Base-by-base conservation (phyloP, 768 basidiomycete genomes). In the Russula sp. region DNA sequence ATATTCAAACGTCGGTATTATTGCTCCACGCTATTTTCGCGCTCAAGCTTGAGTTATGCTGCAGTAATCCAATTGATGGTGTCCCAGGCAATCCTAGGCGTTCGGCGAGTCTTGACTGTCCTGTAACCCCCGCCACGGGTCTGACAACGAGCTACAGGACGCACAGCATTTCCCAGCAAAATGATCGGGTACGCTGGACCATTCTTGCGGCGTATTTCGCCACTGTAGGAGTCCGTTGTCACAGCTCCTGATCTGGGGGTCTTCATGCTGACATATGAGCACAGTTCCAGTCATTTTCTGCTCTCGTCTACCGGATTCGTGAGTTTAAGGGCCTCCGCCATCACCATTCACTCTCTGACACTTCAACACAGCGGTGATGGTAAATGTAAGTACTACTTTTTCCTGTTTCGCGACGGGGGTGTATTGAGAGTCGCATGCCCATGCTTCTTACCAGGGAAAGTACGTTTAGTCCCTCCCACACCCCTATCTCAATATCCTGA, bases 11-110 rank as follows among this genome's bases (percentile, higher is more conserved):
- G 87, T 83, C 49, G 73, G 35, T 44, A 51, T 49, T 39, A 31
- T 13, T 47, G 3, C 37, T 49, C 31, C 16, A 55, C 14, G 50
- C 11, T 31, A 2, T 22, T 47, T 47, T 20, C 9, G 1, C 6
- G 11, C 51, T 16, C 57, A 8, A 11, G 20, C 6, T 40, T 59
- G 9, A 34, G 10, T 9, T 16, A 10, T 56, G 27, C 48, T 27
- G 6, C 53, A 88, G 87, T 84, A 4, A 18, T 86, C 11, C 87
- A 88, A 72, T 76, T 76, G 0, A 83, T 84, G 79, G 74, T 84
- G 50, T 86, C 86, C 4, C 86, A 89, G 69, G 73, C 79, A 7
- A 87, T 89, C 59, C 69, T 89, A 45, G 86, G 81, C 6, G 71
- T 85, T 56, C 79, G 85, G 85, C 83, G 71, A 55, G 72, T 58